Conservation (phyloP, 148 eudicot genomes). For the Amaranthus palmeri region DNA sequence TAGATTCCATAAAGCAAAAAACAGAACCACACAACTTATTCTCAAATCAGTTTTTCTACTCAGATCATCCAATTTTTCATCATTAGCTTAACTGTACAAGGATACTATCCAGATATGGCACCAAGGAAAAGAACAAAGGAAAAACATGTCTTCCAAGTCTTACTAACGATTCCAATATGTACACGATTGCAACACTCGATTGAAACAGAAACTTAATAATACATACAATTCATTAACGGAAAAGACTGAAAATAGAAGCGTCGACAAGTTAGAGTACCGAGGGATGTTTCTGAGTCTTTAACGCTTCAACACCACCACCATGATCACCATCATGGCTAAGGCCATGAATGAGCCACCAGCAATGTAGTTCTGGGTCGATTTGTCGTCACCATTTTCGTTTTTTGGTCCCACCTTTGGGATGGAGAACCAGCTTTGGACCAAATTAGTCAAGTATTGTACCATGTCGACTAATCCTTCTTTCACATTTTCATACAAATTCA, state of each 20-base stretch:
- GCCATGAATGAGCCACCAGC: constrained; percentile 56
- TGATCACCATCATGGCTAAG: constrained; percentile 70
- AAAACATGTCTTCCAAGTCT: too few species aligned
- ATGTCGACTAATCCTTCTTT: constrained; percentile 43
- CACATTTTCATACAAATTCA: constrained; percentile 31
- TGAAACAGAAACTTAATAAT: neutral
- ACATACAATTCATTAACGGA: neutral
- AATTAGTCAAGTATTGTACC: constrained; percentile 51
- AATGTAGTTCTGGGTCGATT: constrained; percentile 11
- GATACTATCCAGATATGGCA: neutral
- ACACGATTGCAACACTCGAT: neutral
- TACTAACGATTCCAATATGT: too few species aligned
- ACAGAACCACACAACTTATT: too few species aligned
- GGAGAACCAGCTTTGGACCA: constrained; percentile 43
- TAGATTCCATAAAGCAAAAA: too few species aligned
- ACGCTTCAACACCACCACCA: constrained; percentile 56
- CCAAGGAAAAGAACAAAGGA: too few species aligned
- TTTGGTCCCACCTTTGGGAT: constrained; percentile 10
- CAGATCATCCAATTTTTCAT: neutral
- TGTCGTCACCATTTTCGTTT: constrained; percentile 3
- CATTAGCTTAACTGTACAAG: constrained; percentile 6
- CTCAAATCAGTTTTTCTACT: too few species aligned
- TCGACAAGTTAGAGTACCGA: constrained; percentile 42
- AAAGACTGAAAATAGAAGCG: constrained; percentile 18
- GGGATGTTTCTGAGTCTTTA: constrained; percentile 9